Percentiles rank a stretch among this genome's conserved stretches.
Conservation (phyloP, 2,329 filamentous ascomycete species). For the Pseudocercospora eumusae region DNA sequence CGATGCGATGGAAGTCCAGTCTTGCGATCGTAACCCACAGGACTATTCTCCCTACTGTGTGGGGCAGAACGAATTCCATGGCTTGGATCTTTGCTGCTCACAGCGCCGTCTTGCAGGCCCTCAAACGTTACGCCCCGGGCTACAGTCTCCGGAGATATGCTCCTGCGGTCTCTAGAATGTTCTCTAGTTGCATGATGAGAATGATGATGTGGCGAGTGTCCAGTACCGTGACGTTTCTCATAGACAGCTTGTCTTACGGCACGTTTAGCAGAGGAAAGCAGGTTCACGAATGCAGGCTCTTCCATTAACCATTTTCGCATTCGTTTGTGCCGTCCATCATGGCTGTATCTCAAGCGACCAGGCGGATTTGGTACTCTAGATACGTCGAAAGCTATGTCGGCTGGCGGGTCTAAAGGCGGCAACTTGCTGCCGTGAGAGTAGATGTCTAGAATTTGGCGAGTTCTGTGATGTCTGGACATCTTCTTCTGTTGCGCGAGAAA, state of each 20-base stretch:
- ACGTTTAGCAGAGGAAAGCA: not conserved
- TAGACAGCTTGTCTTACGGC: constrained; percentile 1
- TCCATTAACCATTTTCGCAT: not conserved
- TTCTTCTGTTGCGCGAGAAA: not conserved
- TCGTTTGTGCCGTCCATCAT: constrained; percentile 1
- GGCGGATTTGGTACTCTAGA: constrained; percentile 6
- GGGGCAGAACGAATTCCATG: not conserved
- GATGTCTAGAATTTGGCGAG: constrained; percentile 1
- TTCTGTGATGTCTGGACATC: not conserved
- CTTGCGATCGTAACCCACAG: not conserved
- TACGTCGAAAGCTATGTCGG: constrained; percentile 5
- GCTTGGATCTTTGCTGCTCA: not conserved
- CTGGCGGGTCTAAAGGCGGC: constrained; percentile 3
- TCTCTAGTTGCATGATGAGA: not conserved
- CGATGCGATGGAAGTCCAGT: not conserved
- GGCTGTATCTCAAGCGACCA: not conserved
- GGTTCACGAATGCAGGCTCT: not conserved
- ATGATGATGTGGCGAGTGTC: not conserved
- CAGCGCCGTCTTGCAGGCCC: not conserved
- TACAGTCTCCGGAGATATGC: not conserved
- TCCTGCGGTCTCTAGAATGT: not conserved
- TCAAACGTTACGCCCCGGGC: not conserved
- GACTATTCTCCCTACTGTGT: not conserved
- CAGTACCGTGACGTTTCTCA: not conserved
- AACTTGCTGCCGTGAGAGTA: constrained; percentile 4